Conservation (phyloP, 148 eudicot genomes). For the Euryodendron excelsum region DNA sequence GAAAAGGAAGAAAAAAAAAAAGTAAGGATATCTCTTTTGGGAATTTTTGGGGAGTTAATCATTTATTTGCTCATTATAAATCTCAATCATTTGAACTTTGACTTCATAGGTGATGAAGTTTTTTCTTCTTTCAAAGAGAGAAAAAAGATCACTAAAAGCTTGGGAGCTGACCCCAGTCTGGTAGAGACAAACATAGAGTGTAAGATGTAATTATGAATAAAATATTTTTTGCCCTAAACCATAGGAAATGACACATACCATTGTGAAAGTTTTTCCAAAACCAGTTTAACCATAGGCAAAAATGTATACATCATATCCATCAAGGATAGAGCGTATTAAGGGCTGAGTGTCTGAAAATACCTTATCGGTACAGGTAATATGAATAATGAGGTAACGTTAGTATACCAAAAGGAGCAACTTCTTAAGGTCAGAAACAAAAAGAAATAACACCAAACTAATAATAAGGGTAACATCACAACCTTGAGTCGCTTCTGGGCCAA, state of each 20-base stretch:
- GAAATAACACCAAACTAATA: neutral
- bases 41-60: constrained; percentile 62
- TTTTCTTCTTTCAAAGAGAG: constrained; percentile 64
- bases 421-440: neutral
- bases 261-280: constrained; percentile 93
- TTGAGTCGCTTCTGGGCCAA: constrained; percentile 77
- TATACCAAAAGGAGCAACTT: constrained; percentile 7
- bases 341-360: constrained; percentile 83
- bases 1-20: neutral
- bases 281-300: constrained; percentile 97
- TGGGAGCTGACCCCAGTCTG: constrained; percentile 87
- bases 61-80: constrained; percentile 92
- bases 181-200: neutral
- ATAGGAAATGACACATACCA: constrained; percentile 42
- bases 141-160: constrained; percentile 80
- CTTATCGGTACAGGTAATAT: constrained; percentile 52
- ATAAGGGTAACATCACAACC: constrained; percentile 44
- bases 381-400: constrained; percentile 11
- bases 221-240: neutral
- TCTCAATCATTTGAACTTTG: constrained; percentile 90
- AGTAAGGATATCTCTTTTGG: constrained; percentile 84
- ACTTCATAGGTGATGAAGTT: constrained; percentile 67
- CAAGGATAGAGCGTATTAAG: constrained; percentile 82
- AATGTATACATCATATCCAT: constrained; percentile 85
- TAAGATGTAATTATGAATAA: constrained; percentile 2